A percentile compares a stretch with the other conserved stretches of the same genome.
These are phyloP conservation scores for Puccinia triticina DNA, from an alignment of 1,284 basidiomycete species.

Conservation along the genomic window DNA sequence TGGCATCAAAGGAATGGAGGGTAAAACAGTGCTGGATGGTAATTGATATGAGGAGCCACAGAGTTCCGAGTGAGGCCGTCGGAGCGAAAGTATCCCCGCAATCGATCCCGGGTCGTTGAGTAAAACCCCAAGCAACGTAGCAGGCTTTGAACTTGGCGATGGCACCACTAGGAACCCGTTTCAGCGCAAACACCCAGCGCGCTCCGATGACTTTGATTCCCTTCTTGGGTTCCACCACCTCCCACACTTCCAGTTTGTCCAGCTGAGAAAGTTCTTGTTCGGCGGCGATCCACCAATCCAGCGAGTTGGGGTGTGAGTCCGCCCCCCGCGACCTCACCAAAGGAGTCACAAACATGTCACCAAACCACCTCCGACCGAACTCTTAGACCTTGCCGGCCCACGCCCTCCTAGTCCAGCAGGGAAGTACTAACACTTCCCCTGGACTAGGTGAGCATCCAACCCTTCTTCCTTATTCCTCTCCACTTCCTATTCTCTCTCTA, in stretches of 20 bases:
- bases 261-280: background rate
- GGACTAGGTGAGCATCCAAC: too few species aligned
- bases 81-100: constrained; percentile 2
- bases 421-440: too few species aligned
- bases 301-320: too few species aligned
- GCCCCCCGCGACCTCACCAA: too few species aligned
- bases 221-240: background rate
- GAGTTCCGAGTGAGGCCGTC: background rate
- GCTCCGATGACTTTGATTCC: background rate
- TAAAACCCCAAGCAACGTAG: constrained; percentile 13
- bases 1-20: constrained; percentile 13
- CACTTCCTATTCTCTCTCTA: too few species aligned
- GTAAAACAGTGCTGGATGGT: background rate
- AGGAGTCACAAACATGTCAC: too few species aligned
- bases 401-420: too few species aligned
- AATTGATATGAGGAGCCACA: background rate
- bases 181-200: constrained; percentile 26
- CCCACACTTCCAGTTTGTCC: constrained; percentile 8
- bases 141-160: constrained; percentile 11
- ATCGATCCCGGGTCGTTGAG: constrained; percentile 10
- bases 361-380: too few species aligned
- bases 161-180: background rate
- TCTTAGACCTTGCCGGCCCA: too few species aligned
- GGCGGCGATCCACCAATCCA: background rate
- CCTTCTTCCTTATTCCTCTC: too few species aligned